phyloP scores from a whole-genome alignment of 768 basidiomycete genomes.

The Boletus rubropictus region DNA sequence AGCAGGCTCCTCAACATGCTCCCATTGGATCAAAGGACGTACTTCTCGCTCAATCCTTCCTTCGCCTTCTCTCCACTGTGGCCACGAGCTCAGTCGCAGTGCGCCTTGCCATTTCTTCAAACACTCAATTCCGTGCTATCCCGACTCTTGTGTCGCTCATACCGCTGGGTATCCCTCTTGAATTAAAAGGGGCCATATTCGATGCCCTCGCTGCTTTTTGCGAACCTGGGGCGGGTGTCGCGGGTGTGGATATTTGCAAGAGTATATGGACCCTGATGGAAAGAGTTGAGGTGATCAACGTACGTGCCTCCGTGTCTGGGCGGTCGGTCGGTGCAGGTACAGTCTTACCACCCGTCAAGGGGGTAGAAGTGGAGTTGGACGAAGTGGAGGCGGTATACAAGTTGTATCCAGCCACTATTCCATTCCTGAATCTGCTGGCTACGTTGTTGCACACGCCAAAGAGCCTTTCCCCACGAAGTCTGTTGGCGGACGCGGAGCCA shows the following conservation, averaged over 20 bases:
- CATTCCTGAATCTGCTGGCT: conserved; percentile 78
- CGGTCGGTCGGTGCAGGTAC: conserved; percentile 23
- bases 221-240: conserved; percentile 64
- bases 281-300: conserved; percentile 75
- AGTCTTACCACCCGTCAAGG: conserved; percentile 54
- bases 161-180: conserved; percentile 78
- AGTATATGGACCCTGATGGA: conserved; percentile 84
- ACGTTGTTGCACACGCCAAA: conserved; percentile 83
- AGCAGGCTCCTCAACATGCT: conserved; percentile 38
- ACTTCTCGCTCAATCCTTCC: conserved; percentile 72
- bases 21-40: conserved; percentile 67
- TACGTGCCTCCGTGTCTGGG: conserved; percentile 42
- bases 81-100: conserved; percentile 71
- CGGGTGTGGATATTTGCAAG: conserved; percentile 76
- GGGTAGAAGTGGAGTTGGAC: conserved; percentile 83
- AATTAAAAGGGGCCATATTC: conserved; percentile 82
- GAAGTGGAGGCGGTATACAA: conserved; percentile 76
- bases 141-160: conserved; percentile 74
- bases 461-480: conserved; percentile 55
- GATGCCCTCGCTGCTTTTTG: conserved; percentile 80
- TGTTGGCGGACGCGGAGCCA: conserved; percentile 52
- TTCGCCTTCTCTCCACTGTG: conserved; percentile 71
- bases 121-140: conserved; percentile 75
- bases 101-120: conserved; percentile 69
- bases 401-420: conserved; percentile 83